Conservation (phyloP, 129 eudicot genomes). For the Chrysanthemum seticuspe region DNA sequence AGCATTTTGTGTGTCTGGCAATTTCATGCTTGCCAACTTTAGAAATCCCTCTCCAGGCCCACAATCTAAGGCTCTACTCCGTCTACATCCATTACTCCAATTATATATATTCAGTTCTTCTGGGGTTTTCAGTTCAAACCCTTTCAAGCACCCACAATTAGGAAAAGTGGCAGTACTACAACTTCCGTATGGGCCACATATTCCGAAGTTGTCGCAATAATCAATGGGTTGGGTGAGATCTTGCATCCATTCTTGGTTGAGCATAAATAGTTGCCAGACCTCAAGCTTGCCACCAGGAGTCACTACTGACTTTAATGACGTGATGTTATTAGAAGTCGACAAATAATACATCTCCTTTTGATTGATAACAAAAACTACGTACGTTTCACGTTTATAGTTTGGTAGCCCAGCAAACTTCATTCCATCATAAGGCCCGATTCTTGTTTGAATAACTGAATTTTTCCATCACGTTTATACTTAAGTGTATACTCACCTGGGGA, state of each 20-base stretch:
- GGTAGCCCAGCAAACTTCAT: slow-evolving; percentile 31
- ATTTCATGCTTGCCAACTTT: slow-evolving; percentile 12
- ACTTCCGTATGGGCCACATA: slow-evolving; percentile 34
- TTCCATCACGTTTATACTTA: no score
- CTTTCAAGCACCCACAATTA: slow-evolving; percentile 25
- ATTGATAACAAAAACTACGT: slow-evolving; percentile 9
- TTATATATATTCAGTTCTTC: slow-evolving; percentile 12
- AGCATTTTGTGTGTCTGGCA: slow-evolving; percentile 24
- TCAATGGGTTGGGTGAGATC: background rate
- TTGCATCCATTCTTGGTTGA: background rate
- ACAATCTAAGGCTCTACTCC: slow-evolving; percentile 21
- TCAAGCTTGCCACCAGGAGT: background rate
- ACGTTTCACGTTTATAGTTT: background rate
- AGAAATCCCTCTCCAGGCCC: slow-evolving; percentile 9
- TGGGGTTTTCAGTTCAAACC: slow-evolving; percentile 23
- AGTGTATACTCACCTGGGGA: background rate
- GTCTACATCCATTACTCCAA: slow-evolving; percentile 31
- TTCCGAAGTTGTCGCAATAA: slow-evolving; percentile 19
- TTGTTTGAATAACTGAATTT: background rate
- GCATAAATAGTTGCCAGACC: background rate
- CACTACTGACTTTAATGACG: slow-evolving; percentile 7
- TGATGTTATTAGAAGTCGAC: background rate
- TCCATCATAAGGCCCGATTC: slow-evolving; percentile 59
- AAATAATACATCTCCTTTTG: slow-evolving; percentile 28
- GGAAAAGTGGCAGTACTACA: slow-evolving; percentile 21